Evolutionary conservation across 2,329 filamentous ascomycete genomes (phyloP).

Genomic region (Ascochyta rabiei): DNA sequence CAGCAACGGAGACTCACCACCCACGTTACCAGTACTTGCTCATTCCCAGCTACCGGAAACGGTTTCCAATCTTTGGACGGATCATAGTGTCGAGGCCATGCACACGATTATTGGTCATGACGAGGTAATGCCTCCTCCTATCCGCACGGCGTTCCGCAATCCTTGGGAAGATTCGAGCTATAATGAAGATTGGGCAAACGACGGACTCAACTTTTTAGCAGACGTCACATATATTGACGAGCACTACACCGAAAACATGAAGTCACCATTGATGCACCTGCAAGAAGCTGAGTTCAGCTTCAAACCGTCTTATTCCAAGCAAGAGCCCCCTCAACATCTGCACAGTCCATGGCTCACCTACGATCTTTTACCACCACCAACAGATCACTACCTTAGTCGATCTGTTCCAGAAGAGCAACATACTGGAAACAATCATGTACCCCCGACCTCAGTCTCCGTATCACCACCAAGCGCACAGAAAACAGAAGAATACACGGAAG

Average conservation of each 20-base stretch:
- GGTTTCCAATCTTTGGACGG: background rate
- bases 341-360: background rate
- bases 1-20: background rate
- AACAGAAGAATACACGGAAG: background rate
- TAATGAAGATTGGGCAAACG: background rate
- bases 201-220: background rate
- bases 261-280: background rate
- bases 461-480: background rate
- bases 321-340: background rate
- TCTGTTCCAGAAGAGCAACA: background rate
- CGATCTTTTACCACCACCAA: background rate
- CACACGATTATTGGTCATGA: background rate
- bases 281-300: background rate
- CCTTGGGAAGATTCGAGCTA: background rate
- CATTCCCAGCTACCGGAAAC: background rate
- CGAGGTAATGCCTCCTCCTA: background rate
- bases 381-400: background rate
- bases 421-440: background rate
- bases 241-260: background rate
- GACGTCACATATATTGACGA: background rate
- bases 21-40: background rate
- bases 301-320: background rate
- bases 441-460: background rate
- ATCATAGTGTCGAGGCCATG: background rate
- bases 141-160: constrained; percentile 2